Percentiles rank a stretch among this genome's conserved stretches.
These are phyloP conservation scores for Anthracocystis setariae DNA, from an alignment of 1,284 basidiomycete genomes.

Conservation along the genomic window DNA sequence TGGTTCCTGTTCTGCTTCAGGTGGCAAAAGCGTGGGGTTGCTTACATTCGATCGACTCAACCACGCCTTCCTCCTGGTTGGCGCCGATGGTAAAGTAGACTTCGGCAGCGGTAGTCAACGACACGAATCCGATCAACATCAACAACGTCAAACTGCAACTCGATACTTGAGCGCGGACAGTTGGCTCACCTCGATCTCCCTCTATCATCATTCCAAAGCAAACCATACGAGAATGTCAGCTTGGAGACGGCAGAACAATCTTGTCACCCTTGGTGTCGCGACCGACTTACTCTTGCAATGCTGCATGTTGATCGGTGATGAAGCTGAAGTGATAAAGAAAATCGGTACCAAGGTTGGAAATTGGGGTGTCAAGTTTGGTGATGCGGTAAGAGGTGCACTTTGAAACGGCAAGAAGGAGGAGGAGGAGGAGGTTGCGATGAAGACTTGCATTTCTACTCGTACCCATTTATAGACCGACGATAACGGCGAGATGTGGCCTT, in stretches of 20 bases:
- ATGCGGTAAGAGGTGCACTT: too few relatives aligned
- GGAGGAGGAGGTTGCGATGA: too few relatives aligned
- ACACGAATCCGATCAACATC: background rate
- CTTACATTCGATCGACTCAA: slow-evolving; percentile 25
- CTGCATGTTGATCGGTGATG: slow-evolving; percentile 7
- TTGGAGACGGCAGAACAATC: too few relatives aligned
- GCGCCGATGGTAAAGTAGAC: slow-evolving; percentile 36
- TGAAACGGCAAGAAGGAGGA: too few relatives aligned
- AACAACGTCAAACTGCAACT: too few relatives aligned
- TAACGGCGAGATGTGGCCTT: too few relatives aligned
- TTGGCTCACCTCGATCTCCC: slow-evolving; percentile 23
- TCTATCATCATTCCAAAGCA: background rate
- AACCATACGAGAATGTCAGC: background rate
- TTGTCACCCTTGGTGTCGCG: background rate
- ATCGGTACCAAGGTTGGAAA: background rate
- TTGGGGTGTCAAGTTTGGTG: background rate
- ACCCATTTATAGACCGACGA: too few relatives aligned
- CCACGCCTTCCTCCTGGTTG: slow-evolving; percentile 32
- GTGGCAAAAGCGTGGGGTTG: background rate
- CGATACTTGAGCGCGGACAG: too few relatives aligned
- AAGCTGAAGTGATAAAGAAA: background rate
- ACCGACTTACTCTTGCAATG: slow-evolving; percentile 14
- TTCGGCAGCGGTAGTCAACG: slow-evolving; percentile 6
- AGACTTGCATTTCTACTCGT: too few relatives aligned
- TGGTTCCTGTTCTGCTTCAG: too few relatives aligned